Conservation (phyloP, 2,329 filamentous ascomycete genomes). For the Plectosphaerella cucumerina region DNA sequence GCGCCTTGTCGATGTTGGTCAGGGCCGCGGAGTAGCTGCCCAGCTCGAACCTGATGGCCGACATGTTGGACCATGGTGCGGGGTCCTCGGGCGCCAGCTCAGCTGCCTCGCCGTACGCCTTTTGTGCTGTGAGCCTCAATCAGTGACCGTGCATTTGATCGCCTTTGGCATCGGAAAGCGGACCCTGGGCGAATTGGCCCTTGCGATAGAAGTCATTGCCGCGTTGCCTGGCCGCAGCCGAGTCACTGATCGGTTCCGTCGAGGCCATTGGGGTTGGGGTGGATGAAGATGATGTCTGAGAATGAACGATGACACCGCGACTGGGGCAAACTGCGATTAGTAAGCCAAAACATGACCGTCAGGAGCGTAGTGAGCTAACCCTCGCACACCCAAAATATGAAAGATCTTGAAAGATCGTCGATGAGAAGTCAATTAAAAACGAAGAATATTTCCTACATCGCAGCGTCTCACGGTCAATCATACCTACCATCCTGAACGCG, state of each 20-base stretch:
- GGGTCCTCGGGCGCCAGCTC: background rate
- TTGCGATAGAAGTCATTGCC: background rate
- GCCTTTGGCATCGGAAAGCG: background rate
- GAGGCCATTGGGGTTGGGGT: too few relatives aligned
- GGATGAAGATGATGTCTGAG: too few relatives aligned
- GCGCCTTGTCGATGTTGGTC: constrained; percentile 8
- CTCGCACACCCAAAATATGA: too few relatives aligned
- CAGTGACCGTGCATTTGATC: background rate
- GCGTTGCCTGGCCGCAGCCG: background rate
- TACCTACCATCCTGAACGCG: too few relatives aligned
- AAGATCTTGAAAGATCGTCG: too few relatives aligned
- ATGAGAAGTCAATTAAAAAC: too few relatives aligned
- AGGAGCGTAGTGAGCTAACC: too few relatives aligned
- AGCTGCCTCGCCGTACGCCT: background rate
- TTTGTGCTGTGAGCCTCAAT: background rate
- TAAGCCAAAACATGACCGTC: too few relatives aligned
- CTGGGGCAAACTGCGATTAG: too few relatives aligned
- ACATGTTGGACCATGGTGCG: constrained; percentile 12
- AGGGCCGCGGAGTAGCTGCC: constrained; percentile 12
- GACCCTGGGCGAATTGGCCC: background rate
- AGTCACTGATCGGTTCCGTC: background rate
- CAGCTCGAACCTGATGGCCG: constrained; percentile 16
- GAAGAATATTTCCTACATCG: too few relatives aligned
- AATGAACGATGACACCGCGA: too few relatives aligned
- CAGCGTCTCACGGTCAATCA: too few relatives aligned